phyloP scores from a whole-genome alignment of 2,329 filamentous ascomycete species.

The Epichloe brachyelytri region DNA sequence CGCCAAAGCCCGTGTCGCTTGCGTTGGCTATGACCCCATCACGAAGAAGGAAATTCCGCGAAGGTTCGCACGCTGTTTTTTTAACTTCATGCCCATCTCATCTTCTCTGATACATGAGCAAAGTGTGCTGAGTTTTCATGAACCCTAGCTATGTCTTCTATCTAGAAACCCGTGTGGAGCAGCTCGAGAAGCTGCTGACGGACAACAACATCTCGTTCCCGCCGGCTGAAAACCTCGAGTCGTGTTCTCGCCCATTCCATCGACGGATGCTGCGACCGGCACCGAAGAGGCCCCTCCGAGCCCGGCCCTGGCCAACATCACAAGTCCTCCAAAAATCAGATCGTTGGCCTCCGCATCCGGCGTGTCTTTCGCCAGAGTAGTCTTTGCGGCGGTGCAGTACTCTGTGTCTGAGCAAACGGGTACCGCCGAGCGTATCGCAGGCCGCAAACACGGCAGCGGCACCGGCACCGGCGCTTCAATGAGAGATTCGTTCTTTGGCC shows the following conservation, averaged over 20 bases:
- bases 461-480: slow-evolving; percentile 57
- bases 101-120: background rate
- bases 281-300: slow-evolving; percentile 16
- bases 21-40: slow-evolving; percentile 92
- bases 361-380: slow-evolving; percentile 87
- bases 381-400: slow-evolving; percentile 82
- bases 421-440: slow-evolving; percentile 12
- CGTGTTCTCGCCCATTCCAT: slow-evolving; percentile 34
- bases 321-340: slow-evolving; percentile 64
- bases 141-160: slow-evolving; percentile 81
- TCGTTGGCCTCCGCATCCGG: slow-evolving; percentile 78
- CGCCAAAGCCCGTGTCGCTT: slow-evolving; percentile 82
- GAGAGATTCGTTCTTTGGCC: slow-evolving; percentile 93
- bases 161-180: slow-evolving; percentile 72
- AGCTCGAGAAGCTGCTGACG: slow-evolving; percentile 65
- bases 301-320: slow-evolving; percentile 55
- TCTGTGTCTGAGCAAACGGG: slow-evolving; percentile 50
- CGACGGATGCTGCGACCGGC: slow-evolving; percentile 19
- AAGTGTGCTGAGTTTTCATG: background rate
- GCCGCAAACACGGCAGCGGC: slow-evolving; percentile 17
- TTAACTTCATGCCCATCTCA: too few relatives aligned
- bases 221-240: slow-evolving; percentile 56
- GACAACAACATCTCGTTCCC: slow-evolving; percentile 60
- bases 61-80: slow-evolving; percentile 52
- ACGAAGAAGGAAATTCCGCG: slow-evolving; percentile 91